Conservation (phyloP, 805 yeast species). For the Naumovozyma baii region DNA sequence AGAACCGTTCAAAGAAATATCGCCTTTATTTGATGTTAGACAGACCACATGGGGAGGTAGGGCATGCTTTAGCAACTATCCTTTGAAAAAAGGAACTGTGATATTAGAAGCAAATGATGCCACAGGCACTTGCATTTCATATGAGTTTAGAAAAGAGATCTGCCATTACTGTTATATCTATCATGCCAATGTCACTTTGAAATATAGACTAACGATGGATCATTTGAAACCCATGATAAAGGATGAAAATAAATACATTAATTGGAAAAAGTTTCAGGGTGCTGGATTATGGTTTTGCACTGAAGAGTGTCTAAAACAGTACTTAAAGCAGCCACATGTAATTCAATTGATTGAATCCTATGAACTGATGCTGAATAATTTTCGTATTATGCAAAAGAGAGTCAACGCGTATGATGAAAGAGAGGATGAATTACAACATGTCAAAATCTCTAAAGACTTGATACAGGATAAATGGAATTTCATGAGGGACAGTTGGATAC, state of each 20-base stretch:
- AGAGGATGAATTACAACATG: conserved; percentile 7
- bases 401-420: conserved; percentile 3
- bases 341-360: conserved; percentile 30
- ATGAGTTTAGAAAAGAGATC: conserved; percentile 53
- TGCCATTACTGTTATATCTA: conserved; percentile 47
- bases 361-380: conserved; percentile 22
- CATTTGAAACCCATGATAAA: conserved; percentile 4
- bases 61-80: conserved; percentile 43
- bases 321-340: conserved; percentile 31
- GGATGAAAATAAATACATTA: conserved; percentile 3
- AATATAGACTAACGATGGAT: conserved; percentile 27
- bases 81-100: conserved; percentile 35
- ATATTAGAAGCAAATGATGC: conserved; percentile 36
- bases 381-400: conserved; percentile 27
- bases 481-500: conserved; percentile 33
- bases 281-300: conserved; percentile 48
- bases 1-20: conserved; percentile 1
- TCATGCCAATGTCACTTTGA: conserved; percentile 39
- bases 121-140: conserved; percentile 38
- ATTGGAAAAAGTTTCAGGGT: conserved; percentile 23
- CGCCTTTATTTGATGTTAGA: conserved; percentile 9
- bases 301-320: conserved; percentile 34
- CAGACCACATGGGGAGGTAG: conserved; percentile 26
- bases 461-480: conserved; percentile 12
- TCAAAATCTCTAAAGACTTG: conserved; percentile 5